Conservation (phyloP, 1,284 basidiomycete species). For the Microbotryum intermedium region DNA sequence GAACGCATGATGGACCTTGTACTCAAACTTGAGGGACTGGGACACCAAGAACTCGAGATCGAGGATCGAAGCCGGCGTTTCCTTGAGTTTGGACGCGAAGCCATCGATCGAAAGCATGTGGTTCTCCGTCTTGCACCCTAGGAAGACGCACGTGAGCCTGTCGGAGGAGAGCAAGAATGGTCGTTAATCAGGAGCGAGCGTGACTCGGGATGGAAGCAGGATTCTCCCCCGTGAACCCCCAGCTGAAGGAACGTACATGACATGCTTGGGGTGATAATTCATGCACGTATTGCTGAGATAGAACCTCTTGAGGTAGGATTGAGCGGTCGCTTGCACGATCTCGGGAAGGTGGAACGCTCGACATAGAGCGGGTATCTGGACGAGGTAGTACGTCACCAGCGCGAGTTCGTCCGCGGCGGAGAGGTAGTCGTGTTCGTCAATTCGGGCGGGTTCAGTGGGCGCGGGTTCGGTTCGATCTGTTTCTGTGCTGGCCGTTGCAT, state of each 20-base stretch:
- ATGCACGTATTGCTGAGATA: constrained; percentile 97
- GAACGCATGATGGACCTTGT: constrained; percentile 83
- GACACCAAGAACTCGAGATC: constrained; percentile 91
- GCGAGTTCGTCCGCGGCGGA: constrained; percentile 73
- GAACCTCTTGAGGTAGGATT: constrained; percentile 88
- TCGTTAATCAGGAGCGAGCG: not conserved
- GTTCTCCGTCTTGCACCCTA: constrained; percentile 95
- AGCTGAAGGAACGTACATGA: constrained; percentile 59
- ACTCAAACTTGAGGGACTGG: constrained; percentile 86
- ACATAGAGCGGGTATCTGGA: constrained; percentile 77
- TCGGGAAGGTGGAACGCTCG: constrained; percentile 77
- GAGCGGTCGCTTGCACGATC: constrained; percentile 84
- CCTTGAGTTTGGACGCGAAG: constrained; percentile 51
- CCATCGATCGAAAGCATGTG: constrained; percentile 74
- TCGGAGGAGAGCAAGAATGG: not conserved
- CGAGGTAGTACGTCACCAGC: constrained; percentile 80
- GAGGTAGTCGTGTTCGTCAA: constrained; percentile 58
- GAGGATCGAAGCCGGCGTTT: constrained; percentile 65
- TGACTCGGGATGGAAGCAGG: not conserved
- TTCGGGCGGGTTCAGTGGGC: constrained; percentile 11
- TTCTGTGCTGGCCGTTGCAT: constrained; percentile 11
- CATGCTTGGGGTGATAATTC: constrained; percentile 98
- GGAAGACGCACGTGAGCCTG: constrained; percentile 89
- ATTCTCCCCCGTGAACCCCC: not conserved
- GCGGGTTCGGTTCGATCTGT: constrained; percentile 28